Conservation (phyloP, 768 basidiomycete genomes). For the Suillus subaureus region DNA sequence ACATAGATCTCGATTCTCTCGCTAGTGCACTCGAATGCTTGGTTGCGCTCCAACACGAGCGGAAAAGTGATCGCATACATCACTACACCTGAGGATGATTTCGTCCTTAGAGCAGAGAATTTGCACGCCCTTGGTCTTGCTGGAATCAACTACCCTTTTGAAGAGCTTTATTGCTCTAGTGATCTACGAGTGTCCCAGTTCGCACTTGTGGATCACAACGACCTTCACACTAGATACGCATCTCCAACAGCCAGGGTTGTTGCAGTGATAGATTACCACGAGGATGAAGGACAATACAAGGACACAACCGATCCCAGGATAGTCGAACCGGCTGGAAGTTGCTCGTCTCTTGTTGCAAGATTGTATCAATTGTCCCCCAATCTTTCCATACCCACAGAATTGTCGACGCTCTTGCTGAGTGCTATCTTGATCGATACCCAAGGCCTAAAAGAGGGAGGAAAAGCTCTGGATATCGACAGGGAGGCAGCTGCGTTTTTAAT, state of each 20-base stretch:
- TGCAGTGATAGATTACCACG: constrained; percentile 89
- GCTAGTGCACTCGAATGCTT: constrained; percentile 88
- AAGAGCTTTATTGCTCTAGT: constrained; percentile 65
- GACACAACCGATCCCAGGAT: constrained; percentile 66
- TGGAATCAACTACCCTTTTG: constrained; percentile 19
- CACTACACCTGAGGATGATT: constrained; percentile 66
- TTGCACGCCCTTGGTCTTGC: not conserved
- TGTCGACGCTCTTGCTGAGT: constrained; percentile 76
- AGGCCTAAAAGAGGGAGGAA: constrained; percentile 77
- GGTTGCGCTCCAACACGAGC: constrained; percentile 59
- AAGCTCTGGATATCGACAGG: constrained; percentile 68
- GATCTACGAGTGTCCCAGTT: constrained; percentile 60
- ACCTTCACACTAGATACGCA: constrained; percentile 50
- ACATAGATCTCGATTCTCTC: constrained; percentile 84
- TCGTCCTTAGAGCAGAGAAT: constrained; percentile 63
- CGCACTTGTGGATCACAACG: constrained; percentile 92
- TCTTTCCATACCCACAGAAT: constrained; percentile 46
- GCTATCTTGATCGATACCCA: constrained; percentile 88
- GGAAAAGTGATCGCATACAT: constrained; percentile 70
- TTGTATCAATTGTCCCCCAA: constrained; percentile 20
- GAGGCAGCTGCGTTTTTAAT: constrained; percentile 66
- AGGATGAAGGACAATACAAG: constrained; percentile 73
- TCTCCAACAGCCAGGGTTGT: constrained; percentile 52
- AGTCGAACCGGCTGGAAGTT: constrained; percentile 75
- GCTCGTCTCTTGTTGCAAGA: constrained; percentile 65